Conservation (phyloP, 306 rosid genomes). For the Myrica gale region DNA sequence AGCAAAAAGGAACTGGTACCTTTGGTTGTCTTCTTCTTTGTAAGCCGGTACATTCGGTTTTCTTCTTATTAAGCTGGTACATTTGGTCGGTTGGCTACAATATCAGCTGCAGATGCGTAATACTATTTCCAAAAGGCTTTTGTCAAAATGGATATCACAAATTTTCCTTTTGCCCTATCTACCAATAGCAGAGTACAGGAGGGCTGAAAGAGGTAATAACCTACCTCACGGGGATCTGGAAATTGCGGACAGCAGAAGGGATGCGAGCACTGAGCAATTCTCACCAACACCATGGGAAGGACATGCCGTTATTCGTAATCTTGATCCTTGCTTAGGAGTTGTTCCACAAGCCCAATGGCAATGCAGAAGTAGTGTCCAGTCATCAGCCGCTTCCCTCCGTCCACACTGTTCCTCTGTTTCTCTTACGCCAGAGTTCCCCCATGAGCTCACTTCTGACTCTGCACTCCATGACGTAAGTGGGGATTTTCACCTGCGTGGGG, state of each 20-base stretch:
- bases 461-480: neutral
- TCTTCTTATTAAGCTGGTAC: neutral
- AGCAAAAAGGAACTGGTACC: neutral
- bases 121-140: neutral
- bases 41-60: no score
- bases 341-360: conserved; percentile 4
- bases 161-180: neutral
- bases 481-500: conserved; percentile 14
- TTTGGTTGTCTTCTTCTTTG: neutral
- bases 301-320: conserved; percentile 11
- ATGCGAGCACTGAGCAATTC: neutral
- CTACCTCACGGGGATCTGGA: conserved; percentile 10
- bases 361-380: conserved; percentile 17
- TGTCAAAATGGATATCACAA: neutral
- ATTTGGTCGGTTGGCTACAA: neutral
- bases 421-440: neutral
- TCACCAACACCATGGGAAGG: conserved; percentile 13
- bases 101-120: neutral
- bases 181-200: neutral
- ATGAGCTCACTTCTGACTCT: conserved; percentile 9
- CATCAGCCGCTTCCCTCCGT: conserved; percentile 8
- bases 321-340: conserved; percentile 12
- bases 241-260: neutral
- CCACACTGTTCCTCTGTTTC: conserved; percentile 15
- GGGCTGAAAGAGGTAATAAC: conserved; percentile 10